Conservation (phyloP, 148 eudicot species). For the Rhododendron mucronatum region DNA sequence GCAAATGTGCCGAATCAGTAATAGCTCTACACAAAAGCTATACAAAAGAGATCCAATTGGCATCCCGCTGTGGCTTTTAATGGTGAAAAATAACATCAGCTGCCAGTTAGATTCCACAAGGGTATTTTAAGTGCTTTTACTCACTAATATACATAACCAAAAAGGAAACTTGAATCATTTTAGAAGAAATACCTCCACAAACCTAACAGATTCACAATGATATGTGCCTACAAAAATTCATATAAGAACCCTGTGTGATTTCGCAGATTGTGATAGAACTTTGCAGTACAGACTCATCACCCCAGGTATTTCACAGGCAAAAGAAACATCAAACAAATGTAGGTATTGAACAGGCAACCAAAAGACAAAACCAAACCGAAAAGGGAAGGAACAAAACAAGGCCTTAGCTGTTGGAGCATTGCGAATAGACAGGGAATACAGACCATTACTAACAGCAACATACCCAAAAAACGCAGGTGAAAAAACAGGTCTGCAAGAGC, state of each 20-base stretch:
- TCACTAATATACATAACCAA: not conserved
- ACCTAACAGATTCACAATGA: not conserved
- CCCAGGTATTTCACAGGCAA: not conserved
- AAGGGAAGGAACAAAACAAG: not conserved
- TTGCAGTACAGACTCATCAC: not conserved
- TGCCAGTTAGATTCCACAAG: not conserved
- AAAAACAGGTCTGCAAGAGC: not conserved
- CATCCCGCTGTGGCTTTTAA: not conserved
- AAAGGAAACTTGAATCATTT: not conserved
- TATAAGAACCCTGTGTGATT: not conserved
- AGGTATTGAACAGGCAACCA: not conserved
- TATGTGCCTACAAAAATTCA: not conserved
- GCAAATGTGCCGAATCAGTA: conserved; percentile 4
- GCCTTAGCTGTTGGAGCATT: not conserved
- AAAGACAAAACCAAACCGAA: not conserved
- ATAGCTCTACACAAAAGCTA: not conserved
- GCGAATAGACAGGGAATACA: not conserved
- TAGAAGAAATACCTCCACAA: not conserved
- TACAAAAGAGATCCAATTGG: not conserved
- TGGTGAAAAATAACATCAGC: not conserved
- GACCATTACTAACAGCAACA: not conserved
- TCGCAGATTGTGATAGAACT: not conserved
- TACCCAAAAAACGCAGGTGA: not conserved
- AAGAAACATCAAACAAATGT: not conserved
- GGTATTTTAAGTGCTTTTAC: not conserved